phyloP scores from a whole-genome alignment of 176 grass and related monocot species.

The Oryza officinalis region DNA sequence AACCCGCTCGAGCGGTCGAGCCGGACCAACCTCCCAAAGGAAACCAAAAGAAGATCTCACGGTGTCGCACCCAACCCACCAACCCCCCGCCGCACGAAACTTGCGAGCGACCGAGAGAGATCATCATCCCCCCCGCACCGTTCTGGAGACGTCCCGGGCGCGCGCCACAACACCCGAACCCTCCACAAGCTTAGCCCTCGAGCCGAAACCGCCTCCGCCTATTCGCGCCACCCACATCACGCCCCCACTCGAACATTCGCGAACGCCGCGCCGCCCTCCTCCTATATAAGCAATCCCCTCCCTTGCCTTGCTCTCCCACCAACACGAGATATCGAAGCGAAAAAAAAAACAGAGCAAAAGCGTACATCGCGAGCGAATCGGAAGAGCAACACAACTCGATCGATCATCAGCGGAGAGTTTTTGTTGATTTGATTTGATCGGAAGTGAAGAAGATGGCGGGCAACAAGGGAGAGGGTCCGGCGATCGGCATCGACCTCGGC shows the following conservation, averaged over 20 bases:
- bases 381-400: background rate
- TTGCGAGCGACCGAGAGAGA: slow-evolving; percentile 18
- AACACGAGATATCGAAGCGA: background rate
- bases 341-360: background rate
- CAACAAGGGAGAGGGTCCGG: slow-evolving; percentile 60
- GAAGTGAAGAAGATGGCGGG: slow-evolving; percentile 34
- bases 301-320: background rate
- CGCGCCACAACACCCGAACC: slow-evolving; percentile 22
- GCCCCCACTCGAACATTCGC: slow-evolving; percentile 41
- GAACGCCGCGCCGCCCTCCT: slow-evolving; percentile 6
- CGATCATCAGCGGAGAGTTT: background rate
- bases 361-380: background rate
- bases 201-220: slow-evolving; percentile 5
- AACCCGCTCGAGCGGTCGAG: background rate
- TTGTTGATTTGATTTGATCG: slow-evolving; percentile 6
- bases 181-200: slow-evolving; percentile 16
- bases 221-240: slow-evolving; percentile 21
- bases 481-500: slow-evolving; percentile 91
- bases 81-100: slow-evolving; percentile 30
- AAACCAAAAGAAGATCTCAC: no score
- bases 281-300: slow-evolving; percentile 18
- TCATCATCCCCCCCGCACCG: background rate
- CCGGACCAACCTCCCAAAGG: background rate
- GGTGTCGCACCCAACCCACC: background rate
- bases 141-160: slow-evolving; percentile 40